Base-by-base conservation (phyloP, 768 basidiomycete genomes). In the Tylopilus sp. region DNA sequence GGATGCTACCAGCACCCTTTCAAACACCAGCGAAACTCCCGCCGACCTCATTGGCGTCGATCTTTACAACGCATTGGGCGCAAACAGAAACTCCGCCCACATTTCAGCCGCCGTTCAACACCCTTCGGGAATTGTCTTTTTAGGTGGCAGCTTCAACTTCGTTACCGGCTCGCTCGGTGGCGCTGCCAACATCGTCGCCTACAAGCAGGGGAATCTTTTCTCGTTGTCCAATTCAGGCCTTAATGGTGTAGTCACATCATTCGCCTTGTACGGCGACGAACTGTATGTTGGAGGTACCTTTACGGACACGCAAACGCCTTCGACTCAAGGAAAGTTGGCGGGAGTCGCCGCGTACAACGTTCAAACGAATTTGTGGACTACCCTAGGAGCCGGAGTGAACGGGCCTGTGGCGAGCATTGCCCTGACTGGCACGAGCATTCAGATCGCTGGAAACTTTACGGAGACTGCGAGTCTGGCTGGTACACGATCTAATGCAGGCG, bases 251-350 rank as follows among this genome's bases (percentile, higher is more conserved):
- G 91, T 98, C 10, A 75, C 79, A 10, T 79, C 90, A 1, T 66
- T 95, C 36, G 74, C 79, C n/a, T 62, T 87, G 29, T 72, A 77
- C 49, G 84, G 81, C 12, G 78, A 88, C 60, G 74, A 74, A 19
- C 70, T 98, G 12, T 97, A 80, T 66, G 83, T 95, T 36, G 96
- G 92, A n/a, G 97, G 97, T 1, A 75, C 83, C 0, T 99, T 99
- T 74, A 78, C 76, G 1, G 85, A 89, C 56, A 89, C 92, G 0
- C 67, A 69, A 2, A 72, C 77, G 6, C 72, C 76, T 16, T 81
- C 85, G 0, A 78, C 75, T 3, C 72, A 77, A 42, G 79, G 80
- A 49, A 72, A 70, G 30, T 71, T 92, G 31, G 69, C 69, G 40
- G 79, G 84, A 31, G 69, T 96, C 29, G 92, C 86, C 0, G 64